Evolutionary conservation across 805 yeast species (phyloP), one percentile per base, ranked within the genome.

Genomic region (Lachancea fermentati): DNA sequence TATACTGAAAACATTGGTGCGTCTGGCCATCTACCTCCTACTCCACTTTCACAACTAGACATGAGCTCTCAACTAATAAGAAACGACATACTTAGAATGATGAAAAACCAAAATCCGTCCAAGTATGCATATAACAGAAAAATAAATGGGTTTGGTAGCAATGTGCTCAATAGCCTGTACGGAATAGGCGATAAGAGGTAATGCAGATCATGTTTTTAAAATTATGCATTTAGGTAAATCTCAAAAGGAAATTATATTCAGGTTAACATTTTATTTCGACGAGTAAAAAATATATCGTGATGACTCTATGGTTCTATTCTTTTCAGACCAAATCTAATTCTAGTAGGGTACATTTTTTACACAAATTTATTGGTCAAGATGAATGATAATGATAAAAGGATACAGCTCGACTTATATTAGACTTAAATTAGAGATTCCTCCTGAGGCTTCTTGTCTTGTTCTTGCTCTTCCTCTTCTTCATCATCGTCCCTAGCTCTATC

Each of bases 401-500:
- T 22, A 22, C 26, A 22, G 26, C 26, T 22, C 26, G 11, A 22
- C 26, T 22, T 22, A 11, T n/a, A 22, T 22, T 26, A 30, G 22
- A 16, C 32, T 46, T 44, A 58, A 36, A 57, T 55, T 38, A 56
- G 46, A 32, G 63, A 53, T 41, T 51, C 54, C 32, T 42, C 50
- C 32, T 43, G 42, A 30, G 40, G 36, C 35, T 46, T 40, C 33
- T 52, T 50, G 34, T 44, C 46, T 52, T 67, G 65, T 25, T 52
- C 64, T 8, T 53, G 64, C 9, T 62, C 68, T 16, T 68, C 73
- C 36, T 69, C 80, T 36, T 66, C 80, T 30, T 72, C 78, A 35
- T 75, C 82, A 50, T 72, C 79, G 45, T 75, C 79, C 62, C 87
- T 79, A 36, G 81, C 80, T 68, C 96, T 79, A 58, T 91, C 97